Evolutionary conservation across 2,329 filamentous ascomycete genomes (phyloP).

Genomic region (Aspergillus alliaceus): DNA sequence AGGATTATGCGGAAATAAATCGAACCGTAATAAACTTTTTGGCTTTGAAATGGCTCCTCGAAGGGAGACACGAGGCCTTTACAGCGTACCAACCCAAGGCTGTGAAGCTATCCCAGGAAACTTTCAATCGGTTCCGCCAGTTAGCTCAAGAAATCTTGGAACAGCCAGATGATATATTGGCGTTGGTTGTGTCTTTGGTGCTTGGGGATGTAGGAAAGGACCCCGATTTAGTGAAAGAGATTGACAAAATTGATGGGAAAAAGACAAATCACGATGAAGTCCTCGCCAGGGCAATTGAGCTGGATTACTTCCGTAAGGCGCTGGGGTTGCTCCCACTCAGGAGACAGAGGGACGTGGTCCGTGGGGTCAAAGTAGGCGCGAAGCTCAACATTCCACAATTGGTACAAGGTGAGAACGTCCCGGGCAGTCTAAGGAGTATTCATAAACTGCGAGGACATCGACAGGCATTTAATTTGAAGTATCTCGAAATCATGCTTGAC

Average conservation of each 20-base stretch:
- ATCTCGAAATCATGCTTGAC: slow-evolving; percentile 8
- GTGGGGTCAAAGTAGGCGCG: not conserved
- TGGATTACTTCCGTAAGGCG: not conserved
- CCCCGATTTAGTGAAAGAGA: slow-evolving; percentile 4
- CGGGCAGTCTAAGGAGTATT: not conserved
- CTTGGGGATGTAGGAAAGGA: slow-evolving; percentile 46
- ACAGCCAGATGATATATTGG: slow-evolving; percentile 23
- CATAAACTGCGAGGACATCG: not conserved
- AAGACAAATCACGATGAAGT: slow-evolving; percentile 1
- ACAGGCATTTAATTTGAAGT: slow-evolving; percentile 4
- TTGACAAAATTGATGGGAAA: not conserved
- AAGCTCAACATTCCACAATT: slow-evolving; percentile 9
- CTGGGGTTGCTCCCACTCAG: not conserved
- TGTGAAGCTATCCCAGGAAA: slow-evolving; percentile 24
- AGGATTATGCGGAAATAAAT: slow-evolving; percentile 39
- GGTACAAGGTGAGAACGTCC: slow-evolving; percentile 9
- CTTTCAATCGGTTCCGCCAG: slow-evolving; percentile 29
- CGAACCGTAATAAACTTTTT: slow-evolving; percentile 40
- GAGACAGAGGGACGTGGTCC: not conserved
- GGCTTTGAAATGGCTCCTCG: slow-evolving; percentile 38
- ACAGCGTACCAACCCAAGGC: slow-evolving; percentile 25
- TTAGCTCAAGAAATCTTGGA: slow-evolving; percentile 5
- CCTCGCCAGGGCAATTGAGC: not conserved
- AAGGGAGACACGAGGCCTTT: slow-evolving; percentile 35
- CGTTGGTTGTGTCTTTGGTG: slow-evolving; percentile 35